phyloP scores from a whole-genome alignment of 148 eudicot genomes.

The Persicaria tinctoria region DNA sequence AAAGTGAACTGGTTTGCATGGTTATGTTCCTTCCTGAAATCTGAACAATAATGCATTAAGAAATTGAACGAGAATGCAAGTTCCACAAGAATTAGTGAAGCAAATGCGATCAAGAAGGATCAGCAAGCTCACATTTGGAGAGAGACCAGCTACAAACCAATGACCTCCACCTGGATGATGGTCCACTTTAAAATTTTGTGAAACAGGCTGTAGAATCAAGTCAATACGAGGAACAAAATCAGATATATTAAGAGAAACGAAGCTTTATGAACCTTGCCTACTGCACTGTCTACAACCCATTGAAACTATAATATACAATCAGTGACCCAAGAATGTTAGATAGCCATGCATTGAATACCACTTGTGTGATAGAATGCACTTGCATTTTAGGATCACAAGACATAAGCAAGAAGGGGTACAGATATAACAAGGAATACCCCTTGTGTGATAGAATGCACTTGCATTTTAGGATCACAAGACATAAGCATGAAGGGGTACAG shows the following conservation, averaged over 20 bases:
- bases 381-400: neutral
- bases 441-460: neutral
- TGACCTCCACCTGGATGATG: slow-evolving; percentile 99
- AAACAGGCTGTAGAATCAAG: slow-evolving; percentile 44
- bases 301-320: neutral
- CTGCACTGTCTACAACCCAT: slow-evolving; percentile 19
- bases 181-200: slow-evolving; percentile 77
- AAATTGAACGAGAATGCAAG: neutral
- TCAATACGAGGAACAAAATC: slow-evolving; percentile 11
- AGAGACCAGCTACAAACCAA: slow-evolving; percentile 99
- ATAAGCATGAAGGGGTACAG: neutral
- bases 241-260: neutral
- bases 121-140: slow-evolving; percentile 80
- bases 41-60: slow-evolving; percentile 32
- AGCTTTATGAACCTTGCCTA: slow-evolving; percentile 39
- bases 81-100: neutral
- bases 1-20: slow-evolving; percentile 50
- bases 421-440: neutral
- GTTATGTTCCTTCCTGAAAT: slow-evolving; percentile 46
- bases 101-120: neutral
- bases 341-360: slow-evolving; percentile 2
- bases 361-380: neutral
- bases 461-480: neutral
- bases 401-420: neutral
- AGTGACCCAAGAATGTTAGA: neutral